Conservation (phyloP, 2,329 filamentous ascomycete genomes). For the Aspergillus fumigatus region DNA sequence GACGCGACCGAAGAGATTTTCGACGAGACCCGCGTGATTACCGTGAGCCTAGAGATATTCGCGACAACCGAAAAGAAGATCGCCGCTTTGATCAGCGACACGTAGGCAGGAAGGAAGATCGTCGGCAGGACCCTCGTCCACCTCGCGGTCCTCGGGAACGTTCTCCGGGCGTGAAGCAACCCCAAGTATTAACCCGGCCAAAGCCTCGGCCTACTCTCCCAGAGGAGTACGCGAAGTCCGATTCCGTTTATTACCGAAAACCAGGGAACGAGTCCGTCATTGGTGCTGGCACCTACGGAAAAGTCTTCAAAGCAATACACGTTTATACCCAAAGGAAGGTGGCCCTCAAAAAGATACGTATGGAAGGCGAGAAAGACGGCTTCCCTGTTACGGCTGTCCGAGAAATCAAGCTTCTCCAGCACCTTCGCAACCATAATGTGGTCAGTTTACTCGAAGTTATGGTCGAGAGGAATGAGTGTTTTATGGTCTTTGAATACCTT, state of each 20-base stretch:
- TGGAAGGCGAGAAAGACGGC: constrained; percentile 99
- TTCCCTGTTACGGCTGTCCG: constrained; percentile 95
- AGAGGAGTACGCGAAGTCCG: constrained; percentile 68
- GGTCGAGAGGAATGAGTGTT: constrained; percentile 98
- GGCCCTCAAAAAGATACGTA: constrained; percentile 96
- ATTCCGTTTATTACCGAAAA: constrained; percentile 91
- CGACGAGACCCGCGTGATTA: constrained; percentile 25
- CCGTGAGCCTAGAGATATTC: constrained; percentile 25
- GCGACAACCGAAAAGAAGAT: constrained; percentile 35
- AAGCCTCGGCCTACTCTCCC: constrained; percentile 68
- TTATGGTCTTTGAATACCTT: constrained; percentile 99
- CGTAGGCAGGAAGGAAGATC: constrained; percentile 36
- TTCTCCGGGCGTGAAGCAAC: constrained; percentile 49
- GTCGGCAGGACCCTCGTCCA: constrained; percentile 28
- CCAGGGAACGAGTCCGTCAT: constrained; percentile 97
- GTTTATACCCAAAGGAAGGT: constrained; percentile 72
- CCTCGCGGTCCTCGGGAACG: constrained; percentile 48
- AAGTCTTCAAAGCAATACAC: constrained; percentile 89
- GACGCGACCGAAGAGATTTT: constrained; percentile 32
- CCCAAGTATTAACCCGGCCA: constrained; percentile 63
- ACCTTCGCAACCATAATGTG: constrained; percentile 84
- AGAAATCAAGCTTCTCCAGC: constrained; percentile 94
- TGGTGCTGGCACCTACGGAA: constrained; percentile 89
- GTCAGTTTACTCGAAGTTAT: constrained; percentile 92
- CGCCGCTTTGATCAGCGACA: constrained; percentile 38